A percentile compares a stretch with the other conserved stretches of the same genome.
Evolutionary conservation across 2,329 filamentous ascomycete genomes (phyloP).

Genomic region (Trichoderma brevicompactum): DNA sequence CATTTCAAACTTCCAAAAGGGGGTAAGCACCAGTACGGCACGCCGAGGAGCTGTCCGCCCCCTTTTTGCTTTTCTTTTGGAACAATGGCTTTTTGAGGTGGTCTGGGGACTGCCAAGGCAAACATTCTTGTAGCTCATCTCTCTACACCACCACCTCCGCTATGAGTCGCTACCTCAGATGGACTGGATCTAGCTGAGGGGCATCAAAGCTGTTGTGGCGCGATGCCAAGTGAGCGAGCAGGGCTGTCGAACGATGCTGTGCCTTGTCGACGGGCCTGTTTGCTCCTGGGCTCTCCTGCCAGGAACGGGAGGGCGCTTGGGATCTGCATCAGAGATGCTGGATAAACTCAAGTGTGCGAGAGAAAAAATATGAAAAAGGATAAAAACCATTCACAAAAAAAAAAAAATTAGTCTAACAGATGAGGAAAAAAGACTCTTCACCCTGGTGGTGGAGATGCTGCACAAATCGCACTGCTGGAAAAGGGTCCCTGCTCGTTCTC

Average conservation of each 20-base stretch:
- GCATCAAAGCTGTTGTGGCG: constrained; percentile 29
- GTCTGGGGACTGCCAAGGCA: constrained; percentile 12
- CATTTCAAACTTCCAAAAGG: background rate
- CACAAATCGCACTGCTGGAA: constrained; percentile 43
- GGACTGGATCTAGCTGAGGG: constrained; percentile 28
- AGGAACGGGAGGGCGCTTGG: constrained; percentile 33
- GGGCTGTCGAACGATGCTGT: constrained; percentile 29
- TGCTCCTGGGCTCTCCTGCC: constrained; percentile 32
- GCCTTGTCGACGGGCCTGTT: constrained; percentile 32
- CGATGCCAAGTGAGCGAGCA: constrained; percentile 32
- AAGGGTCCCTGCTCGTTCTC: constrained; percentile 46
- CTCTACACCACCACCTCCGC: constrained; percentile 32
- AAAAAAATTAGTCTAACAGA: constrained; percentile 10
- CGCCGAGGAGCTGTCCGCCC: constrained; percentile 3
- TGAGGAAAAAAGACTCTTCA: constrained; percentile 32
- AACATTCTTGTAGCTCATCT: constrained; percentile 34
- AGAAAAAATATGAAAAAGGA: constrained; percentile 17
- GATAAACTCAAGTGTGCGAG: constrained; percentile 37
- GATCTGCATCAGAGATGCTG: constrained; percentile 41
- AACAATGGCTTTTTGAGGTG: constrained; percentile 1
- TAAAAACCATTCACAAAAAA: constrained; percentile 6
- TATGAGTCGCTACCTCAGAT: background rate
- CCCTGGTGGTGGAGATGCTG: constrained; percentile 41
- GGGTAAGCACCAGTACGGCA: background rate
- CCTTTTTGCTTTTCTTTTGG: background rate